These are phyloP conservation scores for Candida quercuum DNA, from an alignment of 805 yeast genomes.

Conservation along the genomic window DNA sequence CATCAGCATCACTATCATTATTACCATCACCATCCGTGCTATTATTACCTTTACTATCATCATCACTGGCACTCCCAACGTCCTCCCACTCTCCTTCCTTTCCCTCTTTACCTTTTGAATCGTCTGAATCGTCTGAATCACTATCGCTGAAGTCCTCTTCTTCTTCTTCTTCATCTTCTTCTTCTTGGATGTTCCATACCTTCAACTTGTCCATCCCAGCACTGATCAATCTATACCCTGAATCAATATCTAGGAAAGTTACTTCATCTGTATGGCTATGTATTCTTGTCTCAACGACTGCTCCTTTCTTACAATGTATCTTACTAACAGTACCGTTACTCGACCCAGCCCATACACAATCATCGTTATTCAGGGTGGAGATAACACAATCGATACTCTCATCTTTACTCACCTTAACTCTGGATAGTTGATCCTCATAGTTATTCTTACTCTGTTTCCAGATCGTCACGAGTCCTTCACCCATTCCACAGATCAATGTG, in stretches of 20 bases:
- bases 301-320: conserved; percentile 60
- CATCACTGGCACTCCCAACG: conserved; percentile 15
- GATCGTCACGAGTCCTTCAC: conserved; percentile 81
- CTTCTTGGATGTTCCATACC: conserved; percentile 55
- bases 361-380: conserved; percentile 35
- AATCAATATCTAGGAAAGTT: conserved; percentile 70
- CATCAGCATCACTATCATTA: no score
- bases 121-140: conserved; percentile 13
- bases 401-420: conserved; percentile 63
- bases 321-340: conserved; percentile 70
- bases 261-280: conserved; percentile 77
- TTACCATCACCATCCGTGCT: no score
- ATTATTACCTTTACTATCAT: no score
- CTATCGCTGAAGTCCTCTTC: conserved; percentile 21
- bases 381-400: conserved; percentile 69
- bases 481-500: conserved; percentile 76
- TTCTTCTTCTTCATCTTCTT: conserved; percentile 28
- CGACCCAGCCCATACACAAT: conserved; percentile 71
- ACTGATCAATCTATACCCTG: conserved; percentile 69
- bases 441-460: conserved; percentile 76
- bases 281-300: conserved; percentile 55
- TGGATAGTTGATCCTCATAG: conserved; percentile 69
- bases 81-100: conserved; percentile 22
- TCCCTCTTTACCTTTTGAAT: conserved; percentile 5
- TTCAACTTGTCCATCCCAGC: conserved; percentile 81